A percentile compares a stretch with the other conserved stretches of the same genome.
Conservation (phyloP, 345 rosid species). For the Sisymbrium irio region DNA sequence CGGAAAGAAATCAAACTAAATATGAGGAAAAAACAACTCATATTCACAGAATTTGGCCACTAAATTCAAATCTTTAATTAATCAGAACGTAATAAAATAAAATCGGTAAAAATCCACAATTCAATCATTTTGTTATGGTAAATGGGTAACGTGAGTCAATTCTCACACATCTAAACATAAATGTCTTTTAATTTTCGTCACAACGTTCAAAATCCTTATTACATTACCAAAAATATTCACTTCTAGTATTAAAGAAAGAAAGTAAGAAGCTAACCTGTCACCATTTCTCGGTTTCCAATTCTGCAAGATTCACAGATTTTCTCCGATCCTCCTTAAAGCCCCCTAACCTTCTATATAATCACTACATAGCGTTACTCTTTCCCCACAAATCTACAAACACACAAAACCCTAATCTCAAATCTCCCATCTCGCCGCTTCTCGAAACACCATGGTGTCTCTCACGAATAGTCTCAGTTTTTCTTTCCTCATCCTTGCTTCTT, state of each 20-base stretch:
- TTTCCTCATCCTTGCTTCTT: slow-evolving; percentile 27
- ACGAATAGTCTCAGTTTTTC: slow-evolving; percentile 19
- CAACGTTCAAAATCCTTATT: slow-evolving; percentile 28
- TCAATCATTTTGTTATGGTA: slow-evolving; percentile 4
- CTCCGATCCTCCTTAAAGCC: not conserved
- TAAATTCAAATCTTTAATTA: no score
- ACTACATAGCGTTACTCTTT: not conserved
- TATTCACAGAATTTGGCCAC: not conserved
- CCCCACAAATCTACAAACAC: not conserved
- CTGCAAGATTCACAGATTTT: not conserved
- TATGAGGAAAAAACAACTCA: not conserved
- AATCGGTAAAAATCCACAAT: not conserved
- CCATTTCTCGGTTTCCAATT: slow-evolving; percentile 5
- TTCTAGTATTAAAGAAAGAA: not conserved
- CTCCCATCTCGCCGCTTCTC: not conserved
- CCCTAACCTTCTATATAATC: slow-evolving; percentile 18
- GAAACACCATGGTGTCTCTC: slow-evolving; percentile 27
- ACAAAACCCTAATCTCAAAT: not conserved
- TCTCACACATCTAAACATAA: slow-evolving; percentile 32
- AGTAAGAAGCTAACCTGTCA: not conserved
- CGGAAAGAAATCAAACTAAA: not conserved
- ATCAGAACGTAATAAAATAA: not conserved
- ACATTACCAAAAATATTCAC: slow-evolving; percentile 17
- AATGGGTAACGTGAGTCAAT: slow-evolving; percentile 11
- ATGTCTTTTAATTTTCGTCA: not conserved